phyloP scores from a whole-genome alignment of 2,329 filamentous ascomycete species.

The Beauveria sp. region DNA sequence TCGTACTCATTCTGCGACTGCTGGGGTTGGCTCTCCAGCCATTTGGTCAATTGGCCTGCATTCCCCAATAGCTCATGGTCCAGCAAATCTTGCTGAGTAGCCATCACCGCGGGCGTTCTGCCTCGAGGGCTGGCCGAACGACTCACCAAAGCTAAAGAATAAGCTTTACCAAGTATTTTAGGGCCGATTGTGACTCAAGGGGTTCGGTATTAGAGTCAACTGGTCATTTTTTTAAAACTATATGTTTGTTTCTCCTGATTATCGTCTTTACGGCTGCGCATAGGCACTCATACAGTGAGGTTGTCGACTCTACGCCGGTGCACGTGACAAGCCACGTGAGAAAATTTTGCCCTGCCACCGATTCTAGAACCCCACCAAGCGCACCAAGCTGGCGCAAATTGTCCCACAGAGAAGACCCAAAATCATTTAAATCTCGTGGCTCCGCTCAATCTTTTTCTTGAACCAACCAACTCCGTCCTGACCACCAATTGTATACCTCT shows the following conservation, averaged over 20 bases:
- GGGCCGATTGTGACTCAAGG: not conserved
- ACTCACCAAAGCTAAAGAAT: not conserved
- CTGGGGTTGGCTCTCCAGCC: slow-evolving; percentile 33
- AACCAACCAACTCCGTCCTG: slow-evolving; percentile 26
- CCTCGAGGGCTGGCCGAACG: not conserved
- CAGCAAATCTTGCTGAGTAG: slow-evolving; percentile 11
- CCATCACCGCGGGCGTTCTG: slow-evolving; percentile 14
- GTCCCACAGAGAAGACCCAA: slow-evolving; percentile 19
- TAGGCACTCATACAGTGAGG: not conserved
- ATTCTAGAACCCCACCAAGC: slow-evolving; percentile 13
- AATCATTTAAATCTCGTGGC: slow-evolving; percentile 15
- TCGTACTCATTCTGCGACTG: slow-evolving; percentile 29
- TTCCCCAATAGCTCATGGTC: slow-evolving; percentile 25
- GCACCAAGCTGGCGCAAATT: slow-evolving; percentile 15
- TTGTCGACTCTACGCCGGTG: not conserved
- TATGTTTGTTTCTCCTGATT: not conserved
- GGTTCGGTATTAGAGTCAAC: not conserved
- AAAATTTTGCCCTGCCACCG: slow-evolving; percentile 27
- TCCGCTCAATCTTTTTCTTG: slow-evolving; percentile 12
- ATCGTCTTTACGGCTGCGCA: not conserved
- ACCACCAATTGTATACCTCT: slow-evolving; percentile 71
- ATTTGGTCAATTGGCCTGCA: slow-evolving; percentile 30
- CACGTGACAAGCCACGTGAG: slow-evolving; percentile 28
- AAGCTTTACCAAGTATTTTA: not conserved
- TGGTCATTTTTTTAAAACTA: not conserved